A percentile compares a stretch with the other conserved stretches of the same genome.
Evolutionary conservation across 345 rosid species (phyloP).

Genomic region (Melastoma malabathricum): DNA sequence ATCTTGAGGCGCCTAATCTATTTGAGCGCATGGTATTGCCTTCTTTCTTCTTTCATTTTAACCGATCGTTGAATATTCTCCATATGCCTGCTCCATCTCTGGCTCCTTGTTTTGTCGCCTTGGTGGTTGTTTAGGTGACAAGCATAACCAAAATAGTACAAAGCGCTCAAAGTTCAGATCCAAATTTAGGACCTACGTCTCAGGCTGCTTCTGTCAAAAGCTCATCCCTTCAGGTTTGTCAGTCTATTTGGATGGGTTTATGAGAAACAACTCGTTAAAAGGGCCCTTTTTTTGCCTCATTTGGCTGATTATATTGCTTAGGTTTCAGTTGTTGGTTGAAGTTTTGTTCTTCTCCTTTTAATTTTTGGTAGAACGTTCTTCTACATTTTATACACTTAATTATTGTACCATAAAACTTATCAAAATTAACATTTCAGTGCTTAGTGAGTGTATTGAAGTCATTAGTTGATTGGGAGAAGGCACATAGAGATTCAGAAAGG

Average conservation of each 20-base stretch:
- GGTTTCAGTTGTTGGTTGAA: neutral
- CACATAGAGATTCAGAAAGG: constrained; percentile 32
- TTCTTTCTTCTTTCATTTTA: constrained; percentile 4
- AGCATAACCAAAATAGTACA: constrained; percentile 80
- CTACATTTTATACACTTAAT: constrained; percentile 12
- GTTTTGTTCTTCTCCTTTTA: constrained; percentile 1
- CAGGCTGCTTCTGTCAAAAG: constrained; percentile 73
- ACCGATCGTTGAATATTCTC: neutral
- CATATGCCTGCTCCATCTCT: neutral
- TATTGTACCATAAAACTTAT: constrained; percentile 9
- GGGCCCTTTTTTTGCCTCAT: too few species aligned
- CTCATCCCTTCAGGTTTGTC: constrained; percentile 77
- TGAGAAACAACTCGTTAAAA: too few species aligned
- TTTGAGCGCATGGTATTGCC: constrained; percentile 87
- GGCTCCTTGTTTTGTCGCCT: constrained; percentile 1
- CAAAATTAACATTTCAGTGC: constrained; percentile 36
- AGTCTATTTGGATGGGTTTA: constrained; percentile 7
- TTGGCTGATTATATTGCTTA: too few species aligned
- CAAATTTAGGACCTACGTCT: constrained; percentile 56
- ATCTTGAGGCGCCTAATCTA: constrained; percentile 94
- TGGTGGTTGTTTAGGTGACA: constrained; percentile 38
- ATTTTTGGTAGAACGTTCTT: constrained; percentile 6
- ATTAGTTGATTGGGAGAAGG: constrained; percentile 89
- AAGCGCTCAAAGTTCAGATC: constrained; percentile 79
- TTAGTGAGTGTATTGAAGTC: constrained; percentile 83